Base-by-base conservation (phyloP, 2,329 filamentous ascomycete species). In the Exutisphaerella laricina region DNA sequence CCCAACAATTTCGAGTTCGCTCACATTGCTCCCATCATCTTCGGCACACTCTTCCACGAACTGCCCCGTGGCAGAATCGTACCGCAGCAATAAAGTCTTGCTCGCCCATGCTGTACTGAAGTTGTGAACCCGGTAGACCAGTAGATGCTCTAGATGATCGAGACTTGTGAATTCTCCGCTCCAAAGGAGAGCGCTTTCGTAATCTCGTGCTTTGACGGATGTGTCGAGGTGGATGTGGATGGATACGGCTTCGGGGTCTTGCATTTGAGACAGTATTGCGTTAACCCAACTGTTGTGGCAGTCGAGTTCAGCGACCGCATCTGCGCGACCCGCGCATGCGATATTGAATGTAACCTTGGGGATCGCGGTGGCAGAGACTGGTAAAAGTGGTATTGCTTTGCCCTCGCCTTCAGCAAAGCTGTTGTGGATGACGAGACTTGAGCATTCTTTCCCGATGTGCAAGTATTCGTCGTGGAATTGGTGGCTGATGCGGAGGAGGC, bases 181-280 rank as follows among this genome's bases (percentile, higher is more conserved):
- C 45, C 45, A 48, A 5, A 45, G 22, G n/a, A 45, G 28, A 22
- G 37, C 45, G 21, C 18, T 22, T 16, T 48, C 45, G n/a, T 39
- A 41, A 22, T 44, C 41, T 9, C 13, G 16, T 4, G 37, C 18
- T 12, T 32, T 29, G 7, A 26, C 14, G 17, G n/a, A 8, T 4
- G 8, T n/a, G 8, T 33, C 20, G 16, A 47, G 20, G 37, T 47
- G 23, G 2, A 47, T 14, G 22, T 29, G n/a, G 10, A 47, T 40
- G 20, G 25, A 26, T n/a, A 47, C 13, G 4, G 20, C 17, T 16
- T 39, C 4, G 5, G 29, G 3, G 8, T n/a, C 13, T n/a, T 39
- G 35, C 2, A 37, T 4, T 1, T 43, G 37, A 32, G 17, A 17
- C 23, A 26, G 32, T 12, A 23, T 36, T 37, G 31, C 31, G 21